Base-by-base conservation (phyloP, 305 asterid genomes). In the Monarda citriodora region DNA sequence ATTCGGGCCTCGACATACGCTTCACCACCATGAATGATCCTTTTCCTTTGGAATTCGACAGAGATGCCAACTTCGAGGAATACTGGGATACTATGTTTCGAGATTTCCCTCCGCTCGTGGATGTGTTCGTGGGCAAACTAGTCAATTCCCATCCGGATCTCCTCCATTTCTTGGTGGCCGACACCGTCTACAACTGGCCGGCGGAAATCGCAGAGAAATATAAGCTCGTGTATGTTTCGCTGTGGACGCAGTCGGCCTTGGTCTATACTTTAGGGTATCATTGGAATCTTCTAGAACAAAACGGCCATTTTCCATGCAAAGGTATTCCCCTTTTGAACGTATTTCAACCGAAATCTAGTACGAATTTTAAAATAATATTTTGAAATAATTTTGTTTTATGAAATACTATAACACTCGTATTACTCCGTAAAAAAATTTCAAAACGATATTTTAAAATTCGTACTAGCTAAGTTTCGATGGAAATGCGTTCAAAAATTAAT, bases 201-300 rank as follows among this genome's bases (percentile, higher is more conserved):
- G 60, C 76, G 0, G 38, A 9, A 50, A 54, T 81, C 44, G 89
- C 95, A 5, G 55, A 44, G 2, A 87, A 84, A 41, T 63, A 75
- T 52, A 68, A 71, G 4, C 79, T 87, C 11, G 72, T 79, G 3
- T 61, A 67, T 42, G 89, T 87, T 23, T 74, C 89, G 1, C 46
- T 84, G 5, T 84, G 79, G 81, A 84, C 92, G 10, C 73, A 82
- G 29, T 69, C 92, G 3, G 84, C 87, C 12, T 47, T 79, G 67
- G 81, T 77, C 7, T 72, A 73, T 15, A 53, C 69, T 10, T 55
- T 83, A 20, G 60, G 47, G 18, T 83, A 80, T 61, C 91, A 83
- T 14, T 65, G 74, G 66, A 78, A 83, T 15, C 73, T 84, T 50
- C 67, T 86, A 0, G 44, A 29, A 50, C 58, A 71, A 54, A 80